Base-by-base conservation (phyloP, 495 filamentous ascomycete species). In the Penicillium ucsense region DNA sequence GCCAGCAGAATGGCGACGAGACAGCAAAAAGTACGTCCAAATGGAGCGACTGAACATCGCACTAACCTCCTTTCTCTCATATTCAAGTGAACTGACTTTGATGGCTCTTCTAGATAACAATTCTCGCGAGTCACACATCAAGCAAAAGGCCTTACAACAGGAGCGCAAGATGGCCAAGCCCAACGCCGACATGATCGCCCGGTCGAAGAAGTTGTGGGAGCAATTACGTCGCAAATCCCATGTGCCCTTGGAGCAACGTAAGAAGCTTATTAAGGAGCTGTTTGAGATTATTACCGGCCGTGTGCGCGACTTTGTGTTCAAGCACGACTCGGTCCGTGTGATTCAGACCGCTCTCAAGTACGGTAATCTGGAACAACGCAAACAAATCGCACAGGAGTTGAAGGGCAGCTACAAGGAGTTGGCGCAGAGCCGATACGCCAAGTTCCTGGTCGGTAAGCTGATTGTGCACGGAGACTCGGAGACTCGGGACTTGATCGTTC, bases 311-410 rank as follows among this genome's bases (percentile, higher is more conserved):
- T 94, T 95, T 51, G 91, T 95, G 28, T 85, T 99, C 71, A 99
- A 97, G 74, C 94, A 99, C 64, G 94, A 99, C 59, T 86, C 89
- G 7, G 92, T 95, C 28, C 78, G 94, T 44, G 87, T 95, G 39
- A 81, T 99, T 31, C 94, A 99, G 71, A 95, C 89, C 6, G 91
- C 89, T 31, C 76, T 99, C 65, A 99, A 97, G 66, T 97, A 97
- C 64, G 86, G 88, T 34, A 94, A 85, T 48, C 72, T 79, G 27
- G 79, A 82, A 48, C 90, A 95, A 63, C 78, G 87, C 50, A 85
- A 82, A 65, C 78, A 82, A 67, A 97, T 99, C 56, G 89, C 89
- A 4, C 73, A 71, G 49, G 94, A 97, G 64, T 72, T 99, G 41
- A 82, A 86, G 63, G 91, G 90, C 3, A 83, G 84, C 59, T 95